phyloP scores from a whole-genome alignment of 805 yeast genomes.

The Schizosaccharomyces japonicus region DNA sequence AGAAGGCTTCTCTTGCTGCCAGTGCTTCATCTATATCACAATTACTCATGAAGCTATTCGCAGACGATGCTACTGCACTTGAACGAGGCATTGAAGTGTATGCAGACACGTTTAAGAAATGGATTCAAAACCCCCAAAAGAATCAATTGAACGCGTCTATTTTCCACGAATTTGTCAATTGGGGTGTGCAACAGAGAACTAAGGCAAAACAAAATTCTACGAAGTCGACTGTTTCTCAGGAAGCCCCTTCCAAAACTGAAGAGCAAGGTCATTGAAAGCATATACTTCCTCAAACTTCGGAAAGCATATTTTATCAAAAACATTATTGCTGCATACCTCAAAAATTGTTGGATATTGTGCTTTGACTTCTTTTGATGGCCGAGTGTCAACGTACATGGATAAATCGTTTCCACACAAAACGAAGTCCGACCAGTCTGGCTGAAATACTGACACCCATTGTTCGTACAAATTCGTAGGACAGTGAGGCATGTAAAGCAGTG shows the following conservation, averaged over 20 bases:
- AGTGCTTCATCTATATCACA: neutral
- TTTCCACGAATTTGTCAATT: constrained; percentile 3
- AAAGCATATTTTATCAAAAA: neutral
- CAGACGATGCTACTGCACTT: neutral
- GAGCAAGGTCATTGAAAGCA: neutral
- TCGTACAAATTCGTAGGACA: constrained; percentile 1
- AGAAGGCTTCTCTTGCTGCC: neutral
- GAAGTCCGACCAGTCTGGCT: neutral
- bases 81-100: neutral
- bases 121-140: neutral
- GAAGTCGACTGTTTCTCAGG: neutral
- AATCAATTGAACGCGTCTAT: neutral
- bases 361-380: neutral
- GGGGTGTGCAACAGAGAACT: constrained; percentile 3
- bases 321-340: neutral
- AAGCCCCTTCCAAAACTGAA: neutral
- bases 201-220: neutral
- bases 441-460: neutral
- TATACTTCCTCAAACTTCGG: neutral
- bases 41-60: neutral
- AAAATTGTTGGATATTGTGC: neutral
- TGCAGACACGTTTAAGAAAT: neutral
- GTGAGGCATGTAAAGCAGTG: constrained; percentile 1
- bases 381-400: neutral
- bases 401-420: neutral